These are phyloP conservation scores for Boletus tomentosulus DNA, from an alignment of 768 basidiomycete genomes.

Conservation along the genomic window DNA sequence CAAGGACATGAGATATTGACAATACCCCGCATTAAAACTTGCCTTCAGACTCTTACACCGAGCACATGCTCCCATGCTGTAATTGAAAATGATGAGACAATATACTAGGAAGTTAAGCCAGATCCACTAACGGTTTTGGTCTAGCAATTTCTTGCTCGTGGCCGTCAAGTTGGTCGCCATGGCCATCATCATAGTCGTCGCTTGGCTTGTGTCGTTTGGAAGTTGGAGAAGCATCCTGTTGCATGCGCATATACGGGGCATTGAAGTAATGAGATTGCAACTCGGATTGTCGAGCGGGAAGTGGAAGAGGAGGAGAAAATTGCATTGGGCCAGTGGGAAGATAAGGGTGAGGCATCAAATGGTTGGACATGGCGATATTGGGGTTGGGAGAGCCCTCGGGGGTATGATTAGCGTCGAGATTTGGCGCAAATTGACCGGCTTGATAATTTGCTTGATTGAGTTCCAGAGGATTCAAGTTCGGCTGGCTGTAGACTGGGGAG, in stretches of 20 bases:
- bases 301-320: conserved; percentile 27
- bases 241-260: not conserved
- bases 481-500: conserved; percentile 15
- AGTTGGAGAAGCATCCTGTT: conserved; percentile 2
- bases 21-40: not conserved
- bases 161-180: conserved; percentile 16
- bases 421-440: not conserved
- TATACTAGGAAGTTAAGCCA: not conserved
- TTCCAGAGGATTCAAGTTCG: conserved; percentile 6
- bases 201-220: conserved; percentile 19
- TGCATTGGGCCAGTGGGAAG: conserved; percentile 28
- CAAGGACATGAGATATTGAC: conserved; percentile 1
- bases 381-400: conserved; percentile 13
- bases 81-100: conserved; percentile 2
- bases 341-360: conserved; percentile 13
- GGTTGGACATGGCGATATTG: not conserved
- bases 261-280: conserved; percentile 25
- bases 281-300: conserved; percentile 27
- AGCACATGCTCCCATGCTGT: conserved; percentile 57
- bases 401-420: conserved; percentile 4
- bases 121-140: conserved; percentile 22
- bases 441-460: conserved; percentile 18
- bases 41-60: conserved; percentile 63
- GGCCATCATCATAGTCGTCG: conserved; percentile 17
- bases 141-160: conserved; percentile 19